A percentile compares a stretch with the other conserved stretches of the same genome.
phyloP scores from a whole-genome alignment of 176 grass and related monocot genomes.

The Stipa capillata region DNA sequence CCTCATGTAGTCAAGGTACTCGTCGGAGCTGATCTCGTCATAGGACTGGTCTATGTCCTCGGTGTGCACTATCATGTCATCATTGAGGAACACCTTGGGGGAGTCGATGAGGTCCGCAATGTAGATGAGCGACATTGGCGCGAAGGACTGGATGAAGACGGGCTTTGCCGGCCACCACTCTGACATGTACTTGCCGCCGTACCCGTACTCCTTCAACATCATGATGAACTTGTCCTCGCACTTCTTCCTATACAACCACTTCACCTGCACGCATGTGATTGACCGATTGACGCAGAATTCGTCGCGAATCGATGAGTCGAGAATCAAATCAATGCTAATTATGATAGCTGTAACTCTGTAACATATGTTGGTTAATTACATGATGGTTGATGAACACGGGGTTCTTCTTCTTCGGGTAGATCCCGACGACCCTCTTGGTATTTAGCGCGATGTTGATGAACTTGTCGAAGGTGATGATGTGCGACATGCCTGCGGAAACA shows the following conservation, averaged over 20 bases:
- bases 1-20: slow-evolving; percentile 26
- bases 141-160: too few relatives aligned
- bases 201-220: slow-evolving; percentile 30
- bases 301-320: too few relatives aligned
- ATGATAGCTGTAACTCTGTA: too few relatives aligned
- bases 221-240: slow-evolving; percentile 32
- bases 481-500: too few relatives aligned
- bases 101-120: slow-evolving; percentile 12
- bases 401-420: too few relatives aligned
- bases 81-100: slow-evolving; percentile 32
- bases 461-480: slow-evolving; percentile 44
- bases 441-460: slow-evolving; percentile 31
- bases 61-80: slow-evolving; percentile 25
- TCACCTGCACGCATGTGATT: too few relatives aligned
- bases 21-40: slow-evolving; percentile 30
- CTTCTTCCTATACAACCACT: slow-evolving; percentile 27
- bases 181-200: slow-evolving; percentile 25
- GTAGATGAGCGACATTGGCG: slow-evolving; percentile 11
- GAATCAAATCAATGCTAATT: too few relatives aligned
- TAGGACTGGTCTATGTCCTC: slow-evolving; percentile 42
- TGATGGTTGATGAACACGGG: too few relatives aligned
- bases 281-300: neutral
- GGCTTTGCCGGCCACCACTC: neutral
- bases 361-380: too few relatives aligned
- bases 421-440: too few relatives aligned